phyloP scores from a whole-genome alignment of 352 stramenopile genomes.

The Phytophthora pinifolia region DNA sequence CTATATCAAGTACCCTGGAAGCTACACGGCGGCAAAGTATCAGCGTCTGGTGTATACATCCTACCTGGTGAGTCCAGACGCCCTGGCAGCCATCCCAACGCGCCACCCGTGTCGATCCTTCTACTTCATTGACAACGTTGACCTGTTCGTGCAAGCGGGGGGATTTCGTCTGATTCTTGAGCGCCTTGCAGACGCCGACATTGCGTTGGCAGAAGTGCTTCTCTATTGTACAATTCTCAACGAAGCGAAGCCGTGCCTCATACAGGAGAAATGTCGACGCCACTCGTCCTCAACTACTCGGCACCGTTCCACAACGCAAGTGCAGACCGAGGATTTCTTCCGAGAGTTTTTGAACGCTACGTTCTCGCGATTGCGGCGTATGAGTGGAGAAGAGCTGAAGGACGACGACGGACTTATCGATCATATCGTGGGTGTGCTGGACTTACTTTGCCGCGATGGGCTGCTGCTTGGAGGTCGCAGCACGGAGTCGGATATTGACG shows the following conservation, averaged over 20 bases:
- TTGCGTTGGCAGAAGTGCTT: constrained; percentile 59
- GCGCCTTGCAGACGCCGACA: constrained; percentile 43
- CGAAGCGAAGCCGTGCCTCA: constrained; percentile 75
- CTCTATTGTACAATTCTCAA: constrained; percentile 71
- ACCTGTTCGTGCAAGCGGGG: constrained; percentile 82
- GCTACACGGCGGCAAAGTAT: constrained; percentile 54
- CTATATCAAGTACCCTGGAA: constrained; percentile 81
- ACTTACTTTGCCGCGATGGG: constrained; percentile 71
- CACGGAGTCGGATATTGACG: constrained; percentile 27
- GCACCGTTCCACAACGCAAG: constrained; percentile 34
- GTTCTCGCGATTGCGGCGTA: constrained; percentile 64
- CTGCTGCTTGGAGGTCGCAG: constrained; percentile 46
- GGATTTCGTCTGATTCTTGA: constrained; percentile 76
- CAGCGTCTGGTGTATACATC: constrained; percentile 74
- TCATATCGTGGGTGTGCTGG: constrained; percentile 65
- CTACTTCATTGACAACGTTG: constrained; percentile 84
- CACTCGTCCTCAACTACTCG: constrained; percentile 38
- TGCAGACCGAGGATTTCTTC: constrained; percentile 76
- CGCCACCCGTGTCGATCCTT: constrained; percentile 76
- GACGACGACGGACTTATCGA: constrained; percentile 82
- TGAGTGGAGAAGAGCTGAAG: constrained; percentile 75
- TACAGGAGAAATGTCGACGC: constrained; percentile 54
- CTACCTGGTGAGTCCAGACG: constrained; percentile 67
- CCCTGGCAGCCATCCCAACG: constrained; percentile 49
- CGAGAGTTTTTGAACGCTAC: constrained; percentile 73